A percentile compares a stretch with the other conserved stretches of the same genome.
phyloP scores from a whole-genome alignment of 2,329 filamentous ascomycete genomes.

The Ramularia endophylla region DNA sequence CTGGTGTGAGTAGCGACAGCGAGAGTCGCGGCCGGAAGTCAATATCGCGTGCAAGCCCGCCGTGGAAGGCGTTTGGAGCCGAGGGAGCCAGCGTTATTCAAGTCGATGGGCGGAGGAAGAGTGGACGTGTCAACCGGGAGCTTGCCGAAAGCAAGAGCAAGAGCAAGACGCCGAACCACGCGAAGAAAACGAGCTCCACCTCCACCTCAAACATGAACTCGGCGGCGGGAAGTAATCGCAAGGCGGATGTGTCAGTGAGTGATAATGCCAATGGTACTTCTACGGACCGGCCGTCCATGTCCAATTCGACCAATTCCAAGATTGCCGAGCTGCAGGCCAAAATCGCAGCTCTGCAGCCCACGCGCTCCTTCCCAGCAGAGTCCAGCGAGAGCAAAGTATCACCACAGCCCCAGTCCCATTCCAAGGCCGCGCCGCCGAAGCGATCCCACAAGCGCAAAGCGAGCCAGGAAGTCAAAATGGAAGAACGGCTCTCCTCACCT shows the following conservation, averaged over 20 bases:
- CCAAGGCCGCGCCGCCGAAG: slow-evolving; percentile 3
- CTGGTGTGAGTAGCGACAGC: slow-evolving; percentile 18
- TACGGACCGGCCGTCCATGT: slow-evolving; percentile 6
- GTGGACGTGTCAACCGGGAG: slow-evolving; percentile 49
- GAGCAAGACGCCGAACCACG: slow-evolving; percentile 26
- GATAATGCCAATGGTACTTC: slow-evolving; percentile 9
- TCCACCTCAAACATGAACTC: slow-evolving; percentile 12
- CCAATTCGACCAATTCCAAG: slow-evolving; percentile 11
- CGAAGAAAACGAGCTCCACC: too few species aligned
- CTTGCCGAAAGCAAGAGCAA: slow-evolving; percentile 17
- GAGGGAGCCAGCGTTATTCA: slow-evolving; percentile 85
- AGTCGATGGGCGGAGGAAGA: slow-evolving; percentile 55
- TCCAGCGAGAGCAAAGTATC: too few species aligned
- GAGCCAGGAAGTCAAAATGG: slow-evolving; percentile 10
- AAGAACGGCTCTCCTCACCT: slow-evolving; percentile 15
- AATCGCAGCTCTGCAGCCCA: slow-evolving; percentile 27
- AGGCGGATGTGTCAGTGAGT: too few species aligned
- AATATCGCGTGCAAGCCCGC: slow-evolving; percentile 60
- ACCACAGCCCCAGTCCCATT: slow-evolving; percentile 6
- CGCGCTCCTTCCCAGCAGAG: slow-evolving; percentile 19
- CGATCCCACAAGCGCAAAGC: slow-evolving; percentile 18
- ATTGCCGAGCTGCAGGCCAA: slow-evolving; percentile 27
- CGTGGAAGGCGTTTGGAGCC: slow-evolving; percentile 82
- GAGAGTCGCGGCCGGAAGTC: slow-evolving; percentile 19
- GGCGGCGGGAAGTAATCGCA: slow-evolving; percentile 17